phyloP scores from a whole-genome alignment of 2,329 filamentous ascomycete species.

The Penicillium verrucosum region DNA sequence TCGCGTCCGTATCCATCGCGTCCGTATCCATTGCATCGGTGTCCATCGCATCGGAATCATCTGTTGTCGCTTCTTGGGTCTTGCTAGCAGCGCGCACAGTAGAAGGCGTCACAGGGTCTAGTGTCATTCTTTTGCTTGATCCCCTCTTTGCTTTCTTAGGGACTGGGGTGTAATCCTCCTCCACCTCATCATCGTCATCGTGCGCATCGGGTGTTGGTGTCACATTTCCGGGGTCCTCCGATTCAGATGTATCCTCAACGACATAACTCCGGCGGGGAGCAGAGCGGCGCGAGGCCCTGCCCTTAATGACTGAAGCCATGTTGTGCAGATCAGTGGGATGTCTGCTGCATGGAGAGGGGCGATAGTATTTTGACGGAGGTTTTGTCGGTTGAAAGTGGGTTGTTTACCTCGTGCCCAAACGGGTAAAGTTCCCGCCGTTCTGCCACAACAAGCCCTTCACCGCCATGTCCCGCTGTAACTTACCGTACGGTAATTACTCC shows the following conservation, averaged over 20 bases:
- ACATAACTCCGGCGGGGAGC: conserved; percentile 68
- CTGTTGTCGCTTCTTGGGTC: conserved; percentile 46
- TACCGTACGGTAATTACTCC: conserved; percentile 15
- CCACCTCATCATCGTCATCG: conserved; percentile 55
- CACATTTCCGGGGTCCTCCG: conserved; percentile 57
- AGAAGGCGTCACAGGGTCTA: conserved; percentile 48
- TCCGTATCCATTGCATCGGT: conserved; percentile 52
- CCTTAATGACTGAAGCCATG: conserved; percentile 42
- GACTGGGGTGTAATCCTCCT: conserved; percentile 78
- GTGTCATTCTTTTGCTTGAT: conserved; percentile 53
- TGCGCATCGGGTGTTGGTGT: conserved; percentile 42
- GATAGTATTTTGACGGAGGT: conserved; percentile 7
- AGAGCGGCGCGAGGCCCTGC: conserved; percentile 59
- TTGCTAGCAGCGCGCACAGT: conserved; percentile 31
- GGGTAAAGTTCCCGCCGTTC: conserved; percentile 32
- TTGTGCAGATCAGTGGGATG: conserved; percentile 18
- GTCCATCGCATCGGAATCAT: conserved; percentile 59
- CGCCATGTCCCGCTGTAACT: conserved; percentile 24
- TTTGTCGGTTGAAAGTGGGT: conserved; percentile 31
- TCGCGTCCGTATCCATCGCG: conserved; percentile 53
- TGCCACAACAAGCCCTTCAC: conserved; percentile 34
- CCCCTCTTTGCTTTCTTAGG: conserved; percentile 58
- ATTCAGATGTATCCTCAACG: conserved; percentile 74
- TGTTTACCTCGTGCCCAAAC: conserved; percentile 40
- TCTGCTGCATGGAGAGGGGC: conserved; percentile 26